phyloP scores from a whole-genome alignment of 371 early-diverging fungal genomes.

The Saksenaea oblongispora region DNA sequence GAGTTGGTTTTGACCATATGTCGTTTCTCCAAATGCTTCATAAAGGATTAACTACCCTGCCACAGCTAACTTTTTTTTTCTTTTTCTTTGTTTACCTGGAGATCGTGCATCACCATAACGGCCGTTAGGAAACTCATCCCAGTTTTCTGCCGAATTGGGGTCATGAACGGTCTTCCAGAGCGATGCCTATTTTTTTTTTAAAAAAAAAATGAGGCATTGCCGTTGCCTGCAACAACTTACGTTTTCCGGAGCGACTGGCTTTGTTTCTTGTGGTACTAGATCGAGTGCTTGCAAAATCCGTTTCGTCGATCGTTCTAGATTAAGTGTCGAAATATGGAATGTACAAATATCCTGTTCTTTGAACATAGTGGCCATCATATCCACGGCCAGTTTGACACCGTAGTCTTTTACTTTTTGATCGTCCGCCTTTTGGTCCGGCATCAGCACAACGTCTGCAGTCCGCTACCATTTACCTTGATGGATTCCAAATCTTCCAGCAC shows the following conservation, averaged over 20 bases:
- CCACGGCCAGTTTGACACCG: constrained; percentile 78
- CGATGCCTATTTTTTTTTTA: constrained; percentile 4
- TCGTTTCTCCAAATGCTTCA: constrained; percentile 47
- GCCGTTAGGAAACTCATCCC: constrained; percentile 98
- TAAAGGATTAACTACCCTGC: not conserved
- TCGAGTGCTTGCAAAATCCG: constrained; percentile 76
- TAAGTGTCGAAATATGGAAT: constrained; percentile 88
- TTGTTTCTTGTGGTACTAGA: constrained; percentile 42
- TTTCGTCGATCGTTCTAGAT: constrained; percentile 84
- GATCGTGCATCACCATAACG: constrained; percentile 96
- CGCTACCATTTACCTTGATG: constrained; percentile 62
- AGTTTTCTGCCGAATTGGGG: constrained; percentile 56
- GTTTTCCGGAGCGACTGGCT: not conserved
- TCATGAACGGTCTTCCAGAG: constrained; percentile 30
- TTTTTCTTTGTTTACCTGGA: constrained; percentile 50
- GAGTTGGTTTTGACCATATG: constrained; percentile 74
- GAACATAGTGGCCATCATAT: constrained; percentile 67
- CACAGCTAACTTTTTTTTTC: not conserved
- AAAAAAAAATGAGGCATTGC: not conserved
- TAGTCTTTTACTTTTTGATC: constrained; percentile 94
- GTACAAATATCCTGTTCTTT: constrained; percentile 52
- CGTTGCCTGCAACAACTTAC: not conserved
- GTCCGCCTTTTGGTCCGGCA: constrained; percentile 54
- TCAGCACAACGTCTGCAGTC: not conserved
- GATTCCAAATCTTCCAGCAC: constrained; percentile 73